Evolutionary conservation across 257 asterid genomes (phyloP), one percentile per base, ranked within the genome.

Genomic region (Solanum paucissectum): DNA sequence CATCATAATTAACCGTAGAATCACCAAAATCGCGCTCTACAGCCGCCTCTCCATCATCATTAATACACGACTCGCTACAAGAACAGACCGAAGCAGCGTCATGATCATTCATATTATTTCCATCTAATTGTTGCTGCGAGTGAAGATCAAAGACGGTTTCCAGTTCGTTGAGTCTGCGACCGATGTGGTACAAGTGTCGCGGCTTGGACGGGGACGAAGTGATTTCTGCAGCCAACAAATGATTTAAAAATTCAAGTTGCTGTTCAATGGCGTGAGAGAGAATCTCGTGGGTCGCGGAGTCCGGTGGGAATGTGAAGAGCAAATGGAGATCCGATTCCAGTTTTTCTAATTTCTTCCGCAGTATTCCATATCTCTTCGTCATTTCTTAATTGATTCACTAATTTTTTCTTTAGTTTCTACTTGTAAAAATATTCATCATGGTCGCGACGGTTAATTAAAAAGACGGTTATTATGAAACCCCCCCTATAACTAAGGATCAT

Each of bases 341-440:
- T 89, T 94, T 95, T 66, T 79, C 88, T 82, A 94, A 88, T 93
- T 92, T 94, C 93, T 91, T 93, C 87, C 89, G 91, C 90, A 94
- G 34, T 74, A 88, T 77, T 6, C 37, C 87, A 66, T 86, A 89
- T 74, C 83, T 86, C 77, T 83, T 86, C 18, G 90, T 33, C 95
- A 81, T 81, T 27, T 46, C 27, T 77, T 25, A 13, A 14, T 76
- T 12, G 29, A 16, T 14, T 2, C 6, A 37, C 2, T 4, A 16
- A 27, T 0, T 46, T 79, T 46, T 44, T 27, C 1, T 27, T 20
- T 49, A 49, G 9, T 49, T 5, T 36, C 27, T 16, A 12, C 14
- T 79, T 79, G 14, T 79, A 79, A 79, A 14, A 79, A 14, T 46
- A 79, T 27, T 46, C 40, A 81, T 25, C 85, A 5, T 46, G 42